phyloP scores from a whole-genome alignment of 139 green algal species.

The Coccomyxa sp. region DNA sequence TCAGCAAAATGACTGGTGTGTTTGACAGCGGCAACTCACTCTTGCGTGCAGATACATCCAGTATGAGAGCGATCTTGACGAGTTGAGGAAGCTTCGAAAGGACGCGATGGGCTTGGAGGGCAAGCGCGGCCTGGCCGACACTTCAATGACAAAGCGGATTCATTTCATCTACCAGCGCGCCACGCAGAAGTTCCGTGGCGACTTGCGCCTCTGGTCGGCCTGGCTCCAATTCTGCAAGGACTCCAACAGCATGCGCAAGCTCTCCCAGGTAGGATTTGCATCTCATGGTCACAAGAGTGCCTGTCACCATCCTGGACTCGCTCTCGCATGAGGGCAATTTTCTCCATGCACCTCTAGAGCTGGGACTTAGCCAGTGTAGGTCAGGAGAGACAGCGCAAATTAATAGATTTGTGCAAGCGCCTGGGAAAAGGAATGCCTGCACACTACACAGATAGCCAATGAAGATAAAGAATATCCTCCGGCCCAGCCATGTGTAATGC shows the following conservation, averaged over 20 bases:
- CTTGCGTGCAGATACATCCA: slow-evolving; percentile 60
- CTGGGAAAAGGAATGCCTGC: no score
- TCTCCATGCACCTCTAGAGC: not conserved
- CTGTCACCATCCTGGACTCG: no score
- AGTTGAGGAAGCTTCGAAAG: slow-evolving; percentile 55
- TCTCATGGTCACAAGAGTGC: no score
- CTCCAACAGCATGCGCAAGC: slow-evolving; percentile 49
- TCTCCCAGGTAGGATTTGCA: slow-evolving; percentile 42
- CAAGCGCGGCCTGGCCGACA: slow-evolving; percentile 60
- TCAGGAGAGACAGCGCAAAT: no score
- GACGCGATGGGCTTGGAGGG: slow-evolving; percentile 32
- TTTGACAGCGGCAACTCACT: no score
- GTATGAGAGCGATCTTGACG: slow-evolving; percentile 78
- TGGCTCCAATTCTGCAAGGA: slow-evolving; percentile 80
- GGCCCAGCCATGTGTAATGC: no score
- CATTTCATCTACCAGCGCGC: slow-evolving; percentile 91
- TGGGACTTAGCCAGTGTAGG: no score
- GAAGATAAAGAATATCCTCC: no score
- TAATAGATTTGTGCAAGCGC: no score
- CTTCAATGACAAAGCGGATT: slow-evolving; percentile 59
- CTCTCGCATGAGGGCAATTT: not conserved
- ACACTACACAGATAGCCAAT: no score
- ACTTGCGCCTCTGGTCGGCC: slow-evolving; percentile 78
- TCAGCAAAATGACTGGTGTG: not conserved
- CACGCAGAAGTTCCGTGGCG: slow-evolving; percentile 78